Percentiles rank a stretch among this genome's conserved stretches.
These are phyloP conservation scores for Amesomyces nigricolor DNA, from an alignment of 2,329 filamentous ascomycete species.

Conservation along the genomic window DNA sequence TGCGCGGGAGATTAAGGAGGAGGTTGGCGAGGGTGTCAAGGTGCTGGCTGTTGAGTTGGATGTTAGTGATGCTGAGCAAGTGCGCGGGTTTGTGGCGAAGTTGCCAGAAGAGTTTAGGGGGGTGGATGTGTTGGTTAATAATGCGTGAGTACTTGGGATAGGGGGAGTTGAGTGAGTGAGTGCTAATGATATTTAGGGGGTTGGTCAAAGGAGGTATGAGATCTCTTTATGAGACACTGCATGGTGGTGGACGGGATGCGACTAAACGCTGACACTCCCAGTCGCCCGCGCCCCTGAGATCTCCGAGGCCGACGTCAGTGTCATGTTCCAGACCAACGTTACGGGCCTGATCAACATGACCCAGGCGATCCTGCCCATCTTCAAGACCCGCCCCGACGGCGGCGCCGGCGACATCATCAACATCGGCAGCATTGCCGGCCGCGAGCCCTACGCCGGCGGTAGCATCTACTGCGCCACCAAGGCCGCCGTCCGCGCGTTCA, in stretches of 20 bases:
- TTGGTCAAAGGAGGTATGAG: slow-evolving; percentile 24
- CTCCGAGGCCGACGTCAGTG: slow-evolving; percentile 69
- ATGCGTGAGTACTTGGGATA: slow-evolving; percentile 62
- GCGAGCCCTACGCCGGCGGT: slow-evolving; percentile 78
- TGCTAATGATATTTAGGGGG: slow-evolving; percentile 14
- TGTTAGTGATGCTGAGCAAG: slow-evolving; percentile 71
- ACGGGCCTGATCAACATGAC: slow-evolving; percentile 95
- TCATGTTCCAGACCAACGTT: slow-evolving; percentile 92
- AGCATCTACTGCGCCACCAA: slow-evolving; percentile 93
- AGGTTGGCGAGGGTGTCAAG: slow-evolving; percentile 74
- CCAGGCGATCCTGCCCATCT: slow-evolving; percentile 78
- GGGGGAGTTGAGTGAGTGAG: background rate
- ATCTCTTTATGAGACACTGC: background rate
- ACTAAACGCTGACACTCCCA: background rate
- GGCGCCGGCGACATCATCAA: slow-evolving; percentile 93
- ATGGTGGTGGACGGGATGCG: background rate
- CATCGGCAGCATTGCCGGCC: slow-evolving; percentile 82
- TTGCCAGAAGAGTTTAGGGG: slow-evolving; percentile 78
- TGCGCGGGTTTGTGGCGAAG: slow-evolving; percentile 63
- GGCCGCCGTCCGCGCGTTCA: slow-evolving; percentile 79
- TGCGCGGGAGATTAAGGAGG: slow-evolving; percentile 66
- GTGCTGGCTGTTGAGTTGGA: slow-evolving; percentile 81
- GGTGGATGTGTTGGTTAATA: slow-evolving; percentile 89
- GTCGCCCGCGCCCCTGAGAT: slow-evolving; percentile 64
- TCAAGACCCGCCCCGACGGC: slow-evolving; percentile 67